Base-by-base conservation (phyloP, 1,284 basidiomycete species). In the Cutaneotrichosporon sp. region DNA sequence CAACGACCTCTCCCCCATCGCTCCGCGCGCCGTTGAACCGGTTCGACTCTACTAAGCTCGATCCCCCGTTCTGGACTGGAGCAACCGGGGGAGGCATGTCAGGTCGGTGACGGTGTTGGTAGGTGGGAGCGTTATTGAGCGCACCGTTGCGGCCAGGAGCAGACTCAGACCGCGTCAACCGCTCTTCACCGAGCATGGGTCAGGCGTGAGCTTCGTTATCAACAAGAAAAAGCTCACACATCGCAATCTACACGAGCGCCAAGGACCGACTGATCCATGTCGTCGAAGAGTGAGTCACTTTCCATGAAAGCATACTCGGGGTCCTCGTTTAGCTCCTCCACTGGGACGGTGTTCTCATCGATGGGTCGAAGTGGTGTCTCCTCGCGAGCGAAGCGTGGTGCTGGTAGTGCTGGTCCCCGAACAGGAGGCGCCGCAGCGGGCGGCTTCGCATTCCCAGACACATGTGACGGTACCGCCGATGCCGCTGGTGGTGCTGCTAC, bases 51-150 rank as follows among this genome's bases (percentile, higher is more conserved):
- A 16, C 18, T 0, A 56, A 61, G 30, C 22, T 53, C 16, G 51
- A 8, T 8, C 51, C 16, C 14, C 13, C 51, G 5, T 34, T 30
- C 30, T 50, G 63, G 10, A 22, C 65, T 52, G 18, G 40, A 18
- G 53, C 60, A 18, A 50, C 36, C 6, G 58, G 58, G 31, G 58
- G 53, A n/a, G 52, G 51, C 51, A 64, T 47, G 56, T 76, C 76
- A 0, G 76, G 77, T 6, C 77, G 74, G 49, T 76, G 72, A 9
- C 77, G 75, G 64, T 79, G 76, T 42, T 73, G 72, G 61, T 79
- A 79, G 1, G 65, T 63, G 2, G 71, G 70, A 11, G 49, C 38
- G 5, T 36, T 13, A 36, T 55, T 1, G 56, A 36, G 5, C 46
- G 42, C 16, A n/a, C 18, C 16, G 6, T 21, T 30, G 18, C 13